A percentile compares a stretch with the other conserved stretches of the same genome.
Conservation (phyloP, 306 rosid species). For the Gleditsia sinensis region DNA sequence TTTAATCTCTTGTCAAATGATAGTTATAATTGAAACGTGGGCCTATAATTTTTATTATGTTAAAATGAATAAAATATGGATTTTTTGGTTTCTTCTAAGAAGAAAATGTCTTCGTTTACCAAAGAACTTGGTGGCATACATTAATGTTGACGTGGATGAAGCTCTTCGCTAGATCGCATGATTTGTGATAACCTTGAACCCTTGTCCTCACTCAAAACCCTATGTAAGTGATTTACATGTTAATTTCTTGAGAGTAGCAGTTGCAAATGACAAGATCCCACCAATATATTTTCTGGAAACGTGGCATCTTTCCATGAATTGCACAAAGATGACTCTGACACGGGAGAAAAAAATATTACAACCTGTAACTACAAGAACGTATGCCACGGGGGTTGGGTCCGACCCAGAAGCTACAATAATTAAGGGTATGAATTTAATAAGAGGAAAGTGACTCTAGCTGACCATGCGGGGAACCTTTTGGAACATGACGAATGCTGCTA, state of each 20-base stretch:
- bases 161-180: too few relatives aligned
- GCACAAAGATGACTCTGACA: background rate
- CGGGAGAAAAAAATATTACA: too few relatives aligned
- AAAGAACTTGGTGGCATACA: too few relatives aligned
- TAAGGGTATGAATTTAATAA: background rate
- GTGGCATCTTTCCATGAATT: background rate
- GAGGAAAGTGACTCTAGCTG: conserved; percentile 27
- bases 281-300: background rate
- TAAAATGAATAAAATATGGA: too few relatives aligned
- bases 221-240: background rate
- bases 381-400: background rate
- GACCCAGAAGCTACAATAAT: background rate
- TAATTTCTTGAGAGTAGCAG: background rate
- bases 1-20: too few relatives aligned
- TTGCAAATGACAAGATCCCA: background rate
- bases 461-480: conserved; percentile 24
- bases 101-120: too few relatives aligned
- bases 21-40: too few relatives aligned
- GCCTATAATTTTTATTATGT: too few relatives aligned
- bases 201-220: too few relatives aligned
- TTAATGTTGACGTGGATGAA: too few relatives aligned
- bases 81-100: too few relatives aligned
- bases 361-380: background rate
- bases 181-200: too few relatives aligned
- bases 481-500: conserved; percentile 21